phyloP scores from a whole-genome alignment of 306 rosid species.

The Dryas drummondii region DNA sequence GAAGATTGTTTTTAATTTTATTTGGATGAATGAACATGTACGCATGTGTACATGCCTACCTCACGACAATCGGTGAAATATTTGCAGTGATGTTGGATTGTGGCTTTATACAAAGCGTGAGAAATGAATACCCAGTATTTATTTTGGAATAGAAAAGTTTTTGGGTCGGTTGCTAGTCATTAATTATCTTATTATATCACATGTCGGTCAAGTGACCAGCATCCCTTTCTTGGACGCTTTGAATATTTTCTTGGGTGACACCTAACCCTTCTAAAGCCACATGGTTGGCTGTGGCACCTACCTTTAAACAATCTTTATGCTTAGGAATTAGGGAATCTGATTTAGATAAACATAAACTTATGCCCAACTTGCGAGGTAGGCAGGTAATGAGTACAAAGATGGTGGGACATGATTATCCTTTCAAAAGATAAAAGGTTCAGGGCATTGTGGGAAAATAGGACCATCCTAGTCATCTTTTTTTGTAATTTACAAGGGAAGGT shows the following conservation, averaged over 20 bases:
- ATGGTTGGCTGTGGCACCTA: slow-evolving; percentile 21
- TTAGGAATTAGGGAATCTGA: background rate
- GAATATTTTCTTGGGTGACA: background rate
- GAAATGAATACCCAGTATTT: background rate
- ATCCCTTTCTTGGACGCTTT: slow-evolving; percentile 4
- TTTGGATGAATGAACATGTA: background rate
- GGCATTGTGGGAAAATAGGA: background rate
- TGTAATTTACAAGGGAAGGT: background rate
- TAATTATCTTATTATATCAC: slow-evolving; percentile 7
- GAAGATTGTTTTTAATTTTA: background rate
- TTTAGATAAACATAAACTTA: background rate
- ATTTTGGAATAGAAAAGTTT: background rate
- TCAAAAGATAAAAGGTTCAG: background rate
- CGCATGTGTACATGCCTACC: background rate
- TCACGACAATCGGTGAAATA: background rate
- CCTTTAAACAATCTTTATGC: background rate
- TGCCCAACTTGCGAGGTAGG: slow-evolving; percentile 20
- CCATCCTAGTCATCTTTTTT: background rate
- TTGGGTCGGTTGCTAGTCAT: slow-evolving; percentile 14
- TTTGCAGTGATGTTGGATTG: no score
- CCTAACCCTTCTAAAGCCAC: slow-evolving; percentile 8
- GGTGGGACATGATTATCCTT: slow-evolving; percentile 22
- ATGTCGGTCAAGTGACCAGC: slow-evolving; percentile 20
- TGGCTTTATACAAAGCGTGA: background rate
- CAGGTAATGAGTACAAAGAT: background rate